Base-by-base conservation (phyloP, 176 grass and related monocot species). In the Lolium multiflorum region DNA sequence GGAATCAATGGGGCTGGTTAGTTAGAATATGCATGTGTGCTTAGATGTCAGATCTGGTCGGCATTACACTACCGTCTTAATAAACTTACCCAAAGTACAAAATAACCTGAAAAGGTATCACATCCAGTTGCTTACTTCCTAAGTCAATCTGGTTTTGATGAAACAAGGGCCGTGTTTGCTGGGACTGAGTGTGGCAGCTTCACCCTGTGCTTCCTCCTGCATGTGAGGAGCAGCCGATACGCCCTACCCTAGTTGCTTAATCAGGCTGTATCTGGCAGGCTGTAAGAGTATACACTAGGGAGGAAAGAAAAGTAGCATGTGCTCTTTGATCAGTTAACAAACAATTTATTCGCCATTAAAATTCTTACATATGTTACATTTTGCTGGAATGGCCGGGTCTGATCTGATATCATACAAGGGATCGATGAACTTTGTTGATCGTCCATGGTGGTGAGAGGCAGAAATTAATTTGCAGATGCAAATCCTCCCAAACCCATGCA, bases 331-430 rank as follows among this genome's bases (percentile, higher is more conserved):
- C 11, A 76, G 4, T 13, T 66, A 83, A 79, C 21, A 8, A 58
- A 67, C 16, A 63, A 50, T 41, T 9, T 9, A 74, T 25, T 84
- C 17, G 47, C 37, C 41, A 50, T 87, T 37, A 87, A 74, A 46
- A 25, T 90, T 66, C 69, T 75, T 52, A 75, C 72, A 52, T 69
- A 78, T 76, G 16, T 78, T 86, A 84, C 68, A 88, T 84, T 91
- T 84, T 22, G 22, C 85, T 81, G 26, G 49, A 74, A 71, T 67
- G 66, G 25, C 80, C 24, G 17, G 57, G 66, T 66, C 58, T 56
- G 41, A 74, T 17, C 44, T 51, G 75, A 77, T 52, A 68, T 75
- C 7, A 67, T 74, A 68, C 26, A 59, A 6, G 15, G 15, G 80
- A 50, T 50, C 14, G 43, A 68, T 71, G 35, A 86, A 82, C 78